Conservation (phyloP, 2,329 filamentous ascomycete species). For the Fusarium anguioides region DNA sequence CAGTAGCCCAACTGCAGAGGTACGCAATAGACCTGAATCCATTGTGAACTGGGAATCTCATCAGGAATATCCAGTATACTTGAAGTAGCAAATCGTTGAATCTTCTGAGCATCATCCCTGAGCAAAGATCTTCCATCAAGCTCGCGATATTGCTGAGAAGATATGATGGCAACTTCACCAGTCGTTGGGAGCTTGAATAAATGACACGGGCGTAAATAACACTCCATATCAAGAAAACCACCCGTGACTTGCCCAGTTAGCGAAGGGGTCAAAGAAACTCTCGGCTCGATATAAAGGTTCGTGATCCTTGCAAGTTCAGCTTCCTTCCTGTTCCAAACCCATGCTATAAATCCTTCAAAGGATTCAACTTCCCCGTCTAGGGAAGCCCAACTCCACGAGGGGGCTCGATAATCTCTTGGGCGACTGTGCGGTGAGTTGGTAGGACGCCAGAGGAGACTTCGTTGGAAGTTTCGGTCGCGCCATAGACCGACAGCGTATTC, state of each 20-base stretch:
- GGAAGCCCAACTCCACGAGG: slow-evolving; percentile 7
- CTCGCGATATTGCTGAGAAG: neutral
- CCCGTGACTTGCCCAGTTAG: neutral
- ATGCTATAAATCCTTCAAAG: neutral
- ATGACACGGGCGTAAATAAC: neutral
- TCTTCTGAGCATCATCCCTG: accelerated
- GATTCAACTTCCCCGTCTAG: neutral
- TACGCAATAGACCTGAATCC: neutral
- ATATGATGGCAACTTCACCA: accelerated
- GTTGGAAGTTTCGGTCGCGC: neutral
- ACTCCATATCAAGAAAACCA: neutral
- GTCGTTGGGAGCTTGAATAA: neutral
- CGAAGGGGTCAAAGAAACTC: accelerated
- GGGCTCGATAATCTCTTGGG: neutral
- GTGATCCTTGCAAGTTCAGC: neutral
- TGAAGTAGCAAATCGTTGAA: neutral
- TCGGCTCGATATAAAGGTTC: neutral
- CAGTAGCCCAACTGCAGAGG: neutral
- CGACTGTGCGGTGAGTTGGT: accelerated
- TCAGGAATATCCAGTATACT: neutral
- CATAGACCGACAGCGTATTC: neutral
- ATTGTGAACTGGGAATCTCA: neutral
- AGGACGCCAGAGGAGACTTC: neutral
- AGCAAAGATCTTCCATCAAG: accelerated
- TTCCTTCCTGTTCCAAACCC: slow-evolving; percentile 2